Evolutionary conservation across 192 early-diverging fungal species (phyloP).

Genomic region (Coemansia sp.): DNA sequence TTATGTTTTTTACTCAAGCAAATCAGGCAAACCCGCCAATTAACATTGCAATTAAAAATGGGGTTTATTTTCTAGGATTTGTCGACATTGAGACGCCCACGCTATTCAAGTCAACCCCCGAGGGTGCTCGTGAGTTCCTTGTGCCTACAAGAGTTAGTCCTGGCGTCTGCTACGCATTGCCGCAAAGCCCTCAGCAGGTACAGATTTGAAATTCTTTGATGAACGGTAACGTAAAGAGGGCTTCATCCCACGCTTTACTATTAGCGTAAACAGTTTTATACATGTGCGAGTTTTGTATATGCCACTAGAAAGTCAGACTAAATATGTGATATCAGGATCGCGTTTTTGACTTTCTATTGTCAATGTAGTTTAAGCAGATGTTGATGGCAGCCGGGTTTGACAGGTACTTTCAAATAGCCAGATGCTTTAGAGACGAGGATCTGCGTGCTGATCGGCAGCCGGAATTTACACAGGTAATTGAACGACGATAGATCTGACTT

Average conservation of each 20-base stretch:
- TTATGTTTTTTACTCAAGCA: background rate
- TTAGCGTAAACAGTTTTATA: too few species aligned
- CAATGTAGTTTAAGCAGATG: constrained; percentile 82
- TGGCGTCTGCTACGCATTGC: constrained; percentile 80
- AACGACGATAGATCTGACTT: background rate
- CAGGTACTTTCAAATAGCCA: constrained; percentile 89
- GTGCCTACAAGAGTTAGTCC: constrained; percentile 76
- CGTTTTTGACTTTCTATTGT: background rate
- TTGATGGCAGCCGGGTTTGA: constrained; percentile 89
- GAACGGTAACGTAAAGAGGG: too few species aligned
- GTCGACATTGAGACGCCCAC: constrained; percentile 91
- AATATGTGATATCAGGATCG: background rate
- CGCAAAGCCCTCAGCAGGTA: constrained; percentile 89
- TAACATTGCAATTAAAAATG: background rate
- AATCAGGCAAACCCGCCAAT: background rate
- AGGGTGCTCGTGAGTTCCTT: constrained; percentile 92
- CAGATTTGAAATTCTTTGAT: background rate
- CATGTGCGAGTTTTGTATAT: background rate
- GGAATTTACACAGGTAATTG: constrained; percentile 85
- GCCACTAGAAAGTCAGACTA: background rate
- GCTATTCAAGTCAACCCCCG: constrained; percentile 89
- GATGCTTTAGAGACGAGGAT: constrained; percentile 91
- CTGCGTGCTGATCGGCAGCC: constrained; percentile 86
- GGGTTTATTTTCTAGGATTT: constrained; percentile 57
- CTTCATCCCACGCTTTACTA: too few species aligned